Conservation (phyloP, 2,329 filamentous ascomycete genomes). For the Beauveria pseudobassiana region DNA sequence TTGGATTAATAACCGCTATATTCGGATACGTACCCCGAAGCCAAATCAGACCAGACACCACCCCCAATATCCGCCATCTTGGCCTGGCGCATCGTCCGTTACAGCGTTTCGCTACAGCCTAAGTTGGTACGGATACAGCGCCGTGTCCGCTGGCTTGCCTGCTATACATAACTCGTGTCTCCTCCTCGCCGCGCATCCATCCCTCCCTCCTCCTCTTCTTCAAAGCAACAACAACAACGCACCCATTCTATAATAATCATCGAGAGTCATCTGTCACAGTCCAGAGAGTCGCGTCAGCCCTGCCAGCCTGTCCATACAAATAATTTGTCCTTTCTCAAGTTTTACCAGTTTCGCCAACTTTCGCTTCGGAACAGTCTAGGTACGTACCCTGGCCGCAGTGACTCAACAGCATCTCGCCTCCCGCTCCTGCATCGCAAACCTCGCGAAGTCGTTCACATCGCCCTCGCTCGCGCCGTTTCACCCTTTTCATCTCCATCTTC, state of each 20-base stretch:
- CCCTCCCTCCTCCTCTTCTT: constrained; percentile 25
- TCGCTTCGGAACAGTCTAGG: constrained; percentile 10
- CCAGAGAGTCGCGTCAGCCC: constrained; percentile 50
- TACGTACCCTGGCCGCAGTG: constrained; percentile 11
- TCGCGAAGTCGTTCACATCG: not conserved
- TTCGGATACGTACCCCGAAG: not conserved
- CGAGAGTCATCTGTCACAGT: constrained; percentile 55
- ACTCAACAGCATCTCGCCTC: constrained; percentile 10
- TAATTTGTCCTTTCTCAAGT: not conserved
- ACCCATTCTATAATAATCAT: constrained; percentile 42
- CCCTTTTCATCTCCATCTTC: constrained; percentile 18
- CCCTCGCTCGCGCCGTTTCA: constrained; percentile 16
- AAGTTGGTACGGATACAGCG: no score
- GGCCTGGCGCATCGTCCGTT: constrained; percentile 1
- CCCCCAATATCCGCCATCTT: not conserved
- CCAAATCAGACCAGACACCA: not conserved
- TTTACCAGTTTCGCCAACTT: constrained; percentile 6
- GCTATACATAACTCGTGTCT: constrained; percentile 15
- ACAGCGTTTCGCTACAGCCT: not conserved
- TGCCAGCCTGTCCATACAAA: constrained; percentile 29
- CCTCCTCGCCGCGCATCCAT: constrained; percentile 21
- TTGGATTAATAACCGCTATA: not conserved
- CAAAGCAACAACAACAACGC: constrained; percentile 43
- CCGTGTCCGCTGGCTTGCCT: constrained; percentile 4
- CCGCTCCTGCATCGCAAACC: not conserved